These are phyloP conservation scores for Misopates orontium DNA, from an alignment of 257 asterid species.

Conservation along the genomic window DNA sequence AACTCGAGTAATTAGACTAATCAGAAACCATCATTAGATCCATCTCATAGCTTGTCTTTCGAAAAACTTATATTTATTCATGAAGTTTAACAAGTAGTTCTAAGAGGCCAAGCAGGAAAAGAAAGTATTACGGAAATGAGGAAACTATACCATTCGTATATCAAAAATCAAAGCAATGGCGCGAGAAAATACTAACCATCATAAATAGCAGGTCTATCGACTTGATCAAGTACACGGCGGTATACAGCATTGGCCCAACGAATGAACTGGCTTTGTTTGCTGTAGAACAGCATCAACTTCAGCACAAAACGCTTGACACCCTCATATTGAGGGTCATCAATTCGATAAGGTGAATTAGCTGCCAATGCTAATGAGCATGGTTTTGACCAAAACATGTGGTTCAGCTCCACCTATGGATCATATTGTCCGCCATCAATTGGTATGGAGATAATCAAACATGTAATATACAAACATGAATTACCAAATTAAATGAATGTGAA, in stretches of 20 bases:
- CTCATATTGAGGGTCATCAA: constrained; percentile 68
- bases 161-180: constrained; percentile 8
- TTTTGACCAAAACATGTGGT: constrained; percentile 90
- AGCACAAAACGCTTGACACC: constrained; percentile 59
- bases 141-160: constrained; percentile 10
- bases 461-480: constrained; percentile 5
- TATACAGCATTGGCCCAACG: constrained; percentile 86
- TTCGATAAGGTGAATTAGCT: constrained; percentile 62
- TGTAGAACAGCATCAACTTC: constrained; percentile 74
- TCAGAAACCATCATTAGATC: neutral
- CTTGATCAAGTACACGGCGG: constrained; percentile 64
- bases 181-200: constrained; percentile 56
- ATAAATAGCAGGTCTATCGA: constrained; percentile 80
- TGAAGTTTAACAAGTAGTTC: constrained; percentile 1
- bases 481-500: neutral
- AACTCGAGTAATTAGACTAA: constrained; percentile 1
- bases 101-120: neutral
- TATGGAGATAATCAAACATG: constrained; percentile 8
- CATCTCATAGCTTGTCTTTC: neutral
- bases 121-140: constrained; percentile 11
- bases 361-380: constrained; percentile 85
- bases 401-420: constrained; percentile 59
- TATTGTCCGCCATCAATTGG: constrained; percentile 11
- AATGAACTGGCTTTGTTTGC: constrained; percentile 87
- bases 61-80: neutral